Conservation (phyloP, 2,329 filamentous ascomycete genomes). For the Colletotrichum theobromicola region DNA sequence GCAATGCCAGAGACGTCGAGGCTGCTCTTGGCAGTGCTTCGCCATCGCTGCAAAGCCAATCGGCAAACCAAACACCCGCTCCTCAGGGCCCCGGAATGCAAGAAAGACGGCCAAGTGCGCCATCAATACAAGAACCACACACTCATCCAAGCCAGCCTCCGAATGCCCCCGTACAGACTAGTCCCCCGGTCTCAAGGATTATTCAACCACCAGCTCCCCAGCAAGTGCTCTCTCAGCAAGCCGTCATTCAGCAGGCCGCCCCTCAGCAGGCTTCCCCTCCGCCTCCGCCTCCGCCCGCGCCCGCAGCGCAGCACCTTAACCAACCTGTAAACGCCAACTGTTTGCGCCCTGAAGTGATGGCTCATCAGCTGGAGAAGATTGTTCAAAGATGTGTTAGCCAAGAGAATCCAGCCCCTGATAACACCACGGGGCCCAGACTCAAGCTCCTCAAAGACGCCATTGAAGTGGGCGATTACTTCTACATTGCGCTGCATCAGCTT, state of each 20-base stretch:
- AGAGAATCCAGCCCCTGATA: background rate
- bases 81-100: background rate
- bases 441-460: conserved; percentile 64
- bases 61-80: background rate
- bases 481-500: conserved; percentile 68
- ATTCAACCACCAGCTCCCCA: background rate
- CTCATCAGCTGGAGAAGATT: background rate
- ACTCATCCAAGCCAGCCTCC: background rate
- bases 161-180: background rate
- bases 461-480: conserved; percentile 61
- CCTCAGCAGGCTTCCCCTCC: background rate
- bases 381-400: background rate
- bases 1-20: background rate
- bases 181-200: background rate
- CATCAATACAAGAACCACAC: background rate
- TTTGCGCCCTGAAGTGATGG: background rate
- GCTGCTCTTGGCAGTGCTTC: background rate
- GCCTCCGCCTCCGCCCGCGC: background rate
- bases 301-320: background rate
- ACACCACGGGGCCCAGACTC: conserved; percentile 44
- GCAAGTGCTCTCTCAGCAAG: background rate
- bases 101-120: background rate
- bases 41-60: background rate
- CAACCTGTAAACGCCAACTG: background rate
- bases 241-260: background rate